phyloP scores from a whole-genome alignment of 495 filamentous ascomycete genomes.

The Penicillium desertorum region DNA sequence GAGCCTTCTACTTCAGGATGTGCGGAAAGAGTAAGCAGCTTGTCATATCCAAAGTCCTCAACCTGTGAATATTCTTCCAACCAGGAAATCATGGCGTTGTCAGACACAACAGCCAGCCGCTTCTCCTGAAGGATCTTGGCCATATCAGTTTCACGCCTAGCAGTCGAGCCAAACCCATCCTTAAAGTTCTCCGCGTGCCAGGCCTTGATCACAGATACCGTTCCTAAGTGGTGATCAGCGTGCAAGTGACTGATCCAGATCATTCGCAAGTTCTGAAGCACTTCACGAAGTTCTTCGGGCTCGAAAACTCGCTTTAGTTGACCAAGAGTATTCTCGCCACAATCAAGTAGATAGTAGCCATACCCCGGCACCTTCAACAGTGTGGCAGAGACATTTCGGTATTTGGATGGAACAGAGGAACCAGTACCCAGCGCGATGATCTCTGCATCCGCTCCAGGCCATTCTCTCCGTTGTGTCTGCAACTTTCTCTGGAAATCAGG shows the following conservation, averaged over 20 bases:
- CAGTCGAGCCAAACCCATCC: conserved; percentile 28
- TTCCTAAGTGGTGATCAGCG: conserved; percentile 94
- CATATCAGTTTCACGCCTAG: conserved; percentile 32
- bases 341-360: conserved; percentile 85
- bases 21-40: conserved; percentile 50
- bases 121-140: conserved; percentile 43
- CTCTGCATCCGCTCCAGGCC: conserved; percentile 72
- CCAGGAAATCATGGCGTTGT: conserved; percentile 66
- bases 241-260: conserved; percentile 96
- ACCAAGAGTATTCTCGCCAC: conserved; percentile 91
- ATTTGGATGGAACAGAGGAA: conserved; percentile 82
- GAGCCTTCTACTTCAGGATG: conserved; percentile 16
- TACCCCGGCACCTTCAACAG: conserved; percentile 78
- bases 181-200: conserved; percentile 60
- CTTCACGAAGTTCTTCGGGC: conserved; percentile 57
- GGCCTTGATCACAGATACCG: conserved; percentile 70
- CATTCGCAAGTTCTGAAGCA: conserved; percentile 73
- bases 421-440: conserved; percentile 88
- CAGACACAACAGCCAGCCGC: conserved; percentile 60
- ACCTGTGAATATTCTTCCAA: conserved; percentile 73
- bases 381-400: conserved; percentile 91
- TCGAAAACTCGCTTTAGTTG: conserved; percentile 76
- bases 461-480: conserved; percentile 44
- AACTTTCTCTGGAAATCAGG: conserved; percentile 33
- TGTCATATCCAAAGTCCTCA: conserved; percentile 72